phyloP scores from a whole-genome alignment of 2,329 filamentous ascomycete species.

The Penicillium paneum region DNA sequence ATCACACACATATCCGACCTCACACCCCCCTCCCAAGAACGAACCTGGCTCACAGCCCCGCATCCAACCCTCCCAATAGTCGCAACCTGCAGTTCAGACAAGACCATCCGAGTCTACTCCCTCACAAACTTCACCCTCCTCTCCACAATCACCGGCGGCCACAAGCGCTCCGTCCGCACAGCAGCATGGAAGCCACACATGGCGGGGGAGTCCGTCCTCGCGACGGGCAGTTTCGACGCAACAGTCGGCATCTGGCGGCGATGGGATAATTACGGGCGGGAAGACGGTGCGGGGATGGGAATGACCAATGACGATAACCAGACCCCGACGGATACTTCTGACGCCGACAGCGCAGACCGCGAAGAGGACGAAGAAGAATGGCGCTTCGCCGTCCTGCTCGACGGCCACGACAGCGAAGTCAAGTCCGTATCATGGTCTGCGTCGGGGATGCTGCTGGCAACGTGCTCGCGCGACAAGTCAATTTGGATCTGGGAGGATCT shows the following conservation, averaged over 20 bases:
- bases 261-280: constrained; percentile 48
- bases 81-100: constrained; percentile 82
- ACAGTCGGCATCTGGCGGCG: constrained; percentile 81
- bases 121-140: constrained; percentile 75
- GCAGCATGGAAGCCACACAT: constrained; percentile 81
- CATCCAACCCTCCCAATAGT: constrained; percentile 85
- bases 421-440: constrained; percentile 67
- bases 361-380: constrained; percentile 74
- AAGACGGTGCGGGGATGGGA: constrained; percentile 21
- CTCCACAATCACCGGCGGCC: constrained; percentile 77
- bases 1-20: constrained; percentile 52
- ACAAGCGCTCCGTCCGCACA: constrained; percentile 83
- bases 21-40: constrained; percentile 52
- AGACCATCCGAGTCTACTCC: constrained; percentile 85
- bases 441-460: constrained; percentile 77
- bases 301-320: neutral
- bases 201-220: constrained; percentile 68
- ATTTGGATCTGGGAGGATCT: constrained; percentile 99
- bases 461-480: constrained; percentile 85
- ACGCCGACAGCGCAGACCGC: constrained; percentile 44
- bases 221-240: constrained; percentile 90
- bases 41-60: constrained; percentile 80
- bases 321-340: neutral
- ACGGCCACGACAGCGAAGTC: constrained; percentile 94
- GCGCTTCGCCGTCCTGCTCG: constrained; percentile 86